phyloP scores from a whole-genome alignment of 139 green algal species.

The Ettlia oleoabundans region DNA sequence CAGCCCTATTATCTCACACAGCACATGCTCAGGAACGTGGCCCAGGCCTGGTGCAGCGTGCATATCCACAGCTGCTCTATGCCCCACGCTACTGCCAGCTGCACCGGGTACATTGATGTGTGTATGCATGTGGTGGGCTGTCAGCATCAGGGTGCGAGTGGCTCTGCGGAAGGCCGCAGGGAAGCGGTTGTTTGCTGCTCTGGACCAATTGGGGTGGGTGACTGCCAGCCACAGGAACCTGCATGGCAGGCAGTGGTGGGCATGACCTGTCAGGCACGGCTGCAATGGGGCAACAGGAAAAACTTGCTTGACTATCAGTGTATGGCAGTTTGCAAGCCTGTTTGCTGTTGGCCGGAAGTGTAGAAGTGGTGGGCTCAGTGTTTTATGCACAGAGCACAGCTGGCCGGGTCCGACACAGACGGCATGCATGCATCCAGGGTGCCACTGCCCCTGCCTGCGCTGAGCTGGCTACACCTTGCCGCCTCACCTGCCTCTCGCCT shows the following conservation, averaged over 20 bases:
- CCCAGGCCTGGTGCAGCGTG: background rate
- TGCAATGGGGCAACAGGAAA: no score
- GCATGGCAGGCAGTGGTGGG: background rate
- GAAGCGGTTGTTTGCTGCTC: background rate
- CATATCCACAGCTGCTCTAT: no score
- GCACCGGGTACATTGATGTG: background rate
- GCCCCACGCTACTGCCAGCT: background rate
- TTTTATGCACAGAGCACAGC: no score
- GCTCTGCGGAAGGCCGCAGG: background rate
- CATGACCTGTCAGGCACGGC: no score
- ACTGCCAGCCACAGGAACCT: constrained; percentile 5
- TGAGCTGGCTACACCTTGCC: no score
- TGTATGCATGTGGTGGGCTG: background rate
- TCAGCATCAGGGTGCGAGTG: constrained; percentile 2
- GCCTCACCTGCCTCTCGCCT: constrained; percentile 10
- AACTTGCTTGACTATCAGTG: no score
- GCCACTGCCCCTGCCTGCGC: background rate
- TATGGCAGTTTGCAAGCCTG: no score
- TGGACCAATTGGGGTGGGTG: background rate
- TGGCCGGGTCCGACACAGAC: no score
- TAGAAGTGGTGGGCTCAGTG: background rate
- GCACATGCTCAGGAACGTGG: background rate
- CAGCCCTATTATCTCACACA: background rate
- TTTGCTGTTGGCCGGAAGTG: no score
- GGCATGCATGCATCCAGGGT: no score